These are phyloP conservation scores for Penicillium salamii DNA, from an alignment of 495 filamentous ascomycete genomes.

Conservation along the genomic window DNA sequence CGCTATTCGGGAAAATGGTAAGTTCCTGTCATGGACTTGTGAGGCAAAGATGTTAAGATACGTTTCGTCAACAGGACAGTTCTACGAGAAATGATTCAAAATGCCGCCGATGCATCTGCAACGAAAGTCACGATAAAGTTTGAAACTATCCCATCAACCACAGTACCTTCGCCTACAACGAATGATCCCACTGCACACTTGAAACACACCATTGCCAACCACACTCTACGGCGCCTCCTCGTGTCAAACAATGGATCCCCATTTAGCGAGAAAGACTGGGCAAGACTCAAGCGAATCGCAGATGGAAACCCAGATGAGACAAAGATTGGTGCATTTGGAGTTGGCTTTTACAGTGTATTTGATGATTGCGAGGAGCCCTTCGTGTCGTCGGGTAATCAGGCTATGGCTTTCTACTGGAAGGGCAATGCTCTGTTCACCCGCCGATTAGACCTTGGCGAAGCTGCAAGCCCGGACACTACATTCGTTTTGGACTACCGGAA, in stretches of 20 bases:
- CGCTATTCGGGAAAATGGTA: constrained; percentile 92
- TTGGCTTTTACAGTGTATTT: constrained; percentile 98
- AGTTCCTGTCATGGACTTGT: not conserved
- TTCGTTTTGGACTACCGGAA: constrained; percentile 94
- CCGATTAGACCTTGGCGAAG: constrained; percentile 63
- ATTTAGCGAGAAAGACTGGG: constrained; percentile 89
- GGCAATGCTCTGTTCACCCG: constrained; percentile 90
- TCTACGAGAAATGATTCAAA: constrained; percentile 92
- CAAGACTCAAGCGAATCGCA: constrained; percentile 88
- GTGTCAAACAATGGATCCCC: constrained; percentile 87
- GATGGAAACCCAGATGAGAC: constrained; percentile 98
- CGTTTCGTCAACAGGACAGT: constrained; percentile 44
- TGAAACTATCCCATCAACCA: constrained; percentile 79
- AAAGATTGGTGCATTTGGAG: constrained; percentile 97
- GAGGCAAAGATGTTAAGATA: constrained; percentile 5
- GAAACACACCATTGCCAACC: constrained; percentile 77
- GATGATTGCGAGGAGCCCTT: constrained; percentile 97
- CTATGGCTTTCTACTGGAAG: constrained; percentile 99
- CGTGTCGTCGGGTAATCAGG: constrained; percentile 82
- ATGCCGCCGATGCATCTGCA: constrained; percentile 92
- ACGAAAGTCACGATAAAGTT: constrained; percentile 86
- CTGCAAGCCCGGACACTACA: constrained; percentile 68
- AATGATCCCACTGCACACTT: constrained; percentile 66
- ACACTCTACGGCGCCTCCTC: constrained; percentile 76
- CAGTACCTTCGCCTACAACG: constrained; percentile 65